Base-by-base conservation (phyloP, 2,329 filamentous ascomycete genomes). In the Lasiodiplodia citricola region DNA sequence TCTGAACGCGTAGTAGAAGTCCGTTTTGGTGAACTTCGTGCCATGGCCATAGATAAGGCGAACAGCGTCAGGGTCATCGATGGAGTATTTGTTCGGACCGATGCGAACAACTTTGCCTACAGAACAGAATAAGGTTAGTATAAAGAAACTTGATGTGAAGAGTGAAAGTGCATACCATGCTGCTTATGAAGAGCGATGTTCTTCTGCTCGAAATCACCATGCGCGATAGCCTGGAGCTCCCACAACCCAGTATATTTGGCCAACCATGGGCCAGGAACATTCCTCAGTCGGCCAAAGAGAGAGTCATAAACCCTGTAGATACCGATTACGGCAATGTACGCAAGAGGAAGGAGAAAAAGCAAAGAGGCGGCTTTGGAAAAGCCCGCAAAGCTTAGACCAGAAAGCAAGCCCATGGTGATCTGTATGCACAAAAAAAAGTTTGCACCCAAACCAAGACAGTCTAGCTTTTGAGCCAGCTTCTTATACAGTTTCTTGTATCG, bases 21-120 rank as follows among this genome's bases (percentile, higher is more conserved):
- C 71, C 0, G 84, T 80, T 72, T 89, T 88, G 0, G 77, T 74
- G 67, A 88, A 88, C 1, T 60, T 60, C 11, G 86, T 86, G 41
- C 60, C 60, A 23, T 64, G 74, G 55, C 73, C 74, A 60, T 78
- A 75, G 21, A 78, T 78, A 38, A 74, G 73, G 38, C 74, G 74
- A 65, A 78, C 74, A n/a, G 73, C 72, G 37, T 74, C 70, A 11
- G 75, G 72, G 65, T 78, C 76, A 28, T 74, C 71, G 21, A 79
- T 70, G 14, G 70, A 72, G 13, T 78, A 75, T 69, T 78, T 75
- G 14, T 71, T 72, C 0, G 76, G 77, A 0, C 76, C 74, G 7
- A 79, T 68, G 37, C 77, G 74, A 10, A 79, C 76, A 50, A 78
- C 72, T n/a, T 60, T 60, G 18, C 57, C 57, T 60, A 16, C 18